phyloP scores from a whole-genome alignment of 495 filamentous ascomycete genomes.

The Gamarada debralockiae region DNA sequence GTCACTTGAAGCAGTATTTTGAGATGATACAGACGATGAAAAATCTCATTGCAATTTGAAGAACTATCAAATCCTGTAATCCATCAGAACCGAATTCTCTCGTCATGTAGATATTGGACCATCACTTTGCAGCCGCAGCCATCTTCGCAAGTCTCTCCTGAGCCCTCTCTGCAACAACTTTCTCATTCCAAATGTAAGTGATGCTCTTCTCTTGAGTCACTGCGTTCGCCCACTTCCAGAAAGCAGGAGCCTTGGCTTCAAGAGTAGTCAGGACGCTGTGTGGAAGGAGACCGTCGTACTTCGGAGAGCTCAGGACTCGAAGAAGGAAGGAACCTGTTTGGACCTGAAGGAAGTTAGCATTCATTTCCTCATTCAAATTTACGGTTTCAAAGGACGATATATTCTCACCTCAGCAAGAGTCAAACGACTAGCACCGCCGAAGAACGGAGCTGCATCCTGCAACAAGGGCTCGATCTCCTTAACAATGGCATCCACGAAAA shows the following conservation, averaged over 20 bases:
- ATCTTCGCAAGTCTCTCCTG: conserved; percentile 32
- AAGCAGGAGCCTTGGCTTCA: conserved; percentile 54
- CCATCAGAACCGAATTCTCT: too few species aligned
- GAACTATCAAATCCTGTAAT: too few species aligned
- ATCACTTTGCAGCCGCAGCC: background rate
- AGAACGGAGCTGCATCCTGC: conserved; percentile 65
- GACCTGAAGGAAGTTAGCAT: conserved; percentile 35
- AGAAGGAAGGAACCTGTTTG: conserved; percentile 66
- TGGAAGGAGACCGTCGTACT: conserved; percentile 46
- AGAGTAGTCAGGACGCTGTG: conserved; percentile 42
- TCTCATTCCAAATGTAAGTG: conserved; percentile 57
- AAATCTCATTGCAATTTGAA: too few species aligned
- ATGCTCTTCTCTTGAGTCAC: conserved; percentile 63
- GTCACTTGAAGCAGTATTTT: too few species aligned
- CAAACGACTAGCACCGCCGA: conserved; percentile 70
- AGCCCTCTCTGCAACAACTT: conserved; percentile 26
- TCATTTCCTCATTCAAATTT: background rate
- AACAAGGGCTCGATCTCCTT: conserved; percentile 78
- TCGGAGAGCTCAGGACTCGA: conserved; percentile 47
- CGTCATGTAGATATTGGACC: too few species aligned
- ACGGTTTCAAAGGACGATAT: background rate
- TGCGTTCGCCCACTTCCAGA: conserved; percentile 63
- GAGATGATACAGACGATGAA: too few species aligned
- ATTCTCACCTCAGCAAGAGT: conserved; percentile 76
- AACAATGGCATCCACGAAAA: conserved; percentile 47